A percentile compares a stretch with the other conserved stretches of the same genome.
Conservation (phyloP, 177 flowering plant genomes). For the Vitis hybrid region DNA sequence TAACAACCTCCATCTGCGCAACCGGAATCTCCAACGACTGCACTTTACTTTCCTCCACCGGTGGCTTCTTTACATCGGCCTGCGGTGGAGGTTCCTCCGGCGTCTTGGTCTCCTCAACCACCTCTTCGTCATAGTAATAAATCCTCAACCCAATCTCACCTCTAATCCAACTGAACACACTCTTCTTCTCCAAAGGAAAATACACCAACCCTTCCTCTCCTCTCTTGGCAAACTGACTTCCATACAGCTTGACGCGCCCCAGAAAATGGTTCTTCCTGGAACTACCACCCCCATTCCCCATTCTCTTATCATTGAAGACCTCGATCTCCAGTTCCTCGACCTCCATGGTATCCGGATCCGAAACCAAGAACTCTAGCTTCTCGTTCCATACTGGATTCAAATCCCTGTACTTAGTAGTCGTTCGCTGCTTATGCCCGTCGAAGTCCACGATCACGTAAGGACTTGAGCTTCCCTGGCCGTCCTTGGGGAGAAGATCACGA, state of each 20-base stretch:
- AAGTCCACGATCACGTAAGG: slow-evolving; percentile 81
- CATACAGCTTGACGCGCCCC: slow-evolving; percentile 79
- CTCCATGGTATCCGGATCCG: slow-evolving; percentile 71
- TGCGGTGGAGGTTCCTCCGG: not conserved
- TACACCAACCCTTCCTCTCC: slow-evolving; percentile 79
- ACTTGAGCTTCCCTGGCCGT: slow-evolving; percentile 95
- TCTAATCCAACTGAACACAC: slow-evolving; percentile 81
- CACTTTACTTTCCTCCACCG: slow-evolving; percentile 30
- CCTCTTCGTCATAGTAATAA: slow-evolving; percentile 62
- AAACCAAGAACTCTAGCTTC: slow-evolving; percentile 67
- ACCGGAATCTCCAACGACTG: slow-evolving; percentile 22
- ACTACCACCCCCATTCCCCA: slow-evolving; percentile 40
- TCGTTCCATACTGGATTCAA: slow-evolving; percentile 93
- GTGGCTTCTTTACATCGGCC: slow-evolving; percentile 6
- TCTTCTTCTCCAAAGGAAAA: slow-evolving; percentile 81
- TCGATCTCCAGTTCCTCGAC: slow-evolving; percentile 76
- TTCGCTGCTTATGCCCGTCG: slow-evolving; percentile 76
- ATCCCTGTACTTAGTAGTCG: slow-evolving; percentile 57
- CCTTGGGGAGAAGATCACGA: slow-evolving; percentile 85
- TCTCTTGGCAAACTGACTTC: slow-evolving; percentile 58
- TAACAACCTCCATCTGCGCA: slow-evolving; percentile 25
- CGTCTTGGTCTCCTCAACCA: slow-evolving; percentile 22
- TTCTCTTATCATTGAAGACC: slow-evolving; percentile 75
- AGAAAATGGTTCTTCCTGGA: slow-evolving; percentile 74
- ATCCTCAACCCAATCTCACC: slow-evolving; percentile 79